phyloP scores from a whole-genome alignment of 2,329 filamentous ascomycete species.

The Aureobasidium sp. region DNA sequence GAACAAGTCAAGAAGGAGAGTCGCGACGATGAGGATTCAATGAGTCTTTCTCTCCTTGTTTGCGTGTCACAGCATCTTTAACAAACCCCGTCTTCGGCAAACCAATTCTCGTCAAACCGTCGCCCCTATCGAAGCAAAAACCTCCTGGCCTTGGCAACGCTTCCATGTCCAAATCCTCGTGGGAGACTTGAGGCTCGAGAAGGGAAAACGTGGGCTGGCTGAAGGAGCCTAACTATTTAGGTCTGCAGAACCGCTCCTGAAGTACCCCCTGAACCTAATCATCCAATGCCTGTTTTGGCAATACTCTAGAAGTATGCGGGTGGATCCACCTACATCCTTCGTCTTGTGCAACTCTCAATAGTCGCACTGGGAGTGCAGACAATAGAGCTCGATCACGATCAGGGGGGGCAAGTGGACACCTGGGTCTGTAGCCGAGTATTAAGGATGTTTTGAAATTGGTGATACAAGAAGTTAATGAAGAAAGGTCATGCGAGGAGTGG shows the following conservation, averaged over 20 bases:
- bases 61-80: background rate
- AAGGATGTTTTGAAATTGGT: background rate
- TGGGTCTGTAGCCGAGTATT: background rate
- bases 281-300: background rate
- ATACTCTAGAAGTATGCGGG: background rate
- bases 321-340: background rate
- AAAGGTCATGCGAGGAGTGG: background rate
- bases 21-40: background rate
- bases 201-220: background rate
- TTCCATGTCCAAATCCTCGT: background rate
- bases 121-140: background rate
- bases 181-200: background rate
- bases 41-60: background rate
- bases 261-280: slow-evolving; percentile 1
- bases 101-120: background rate
- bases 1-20: background rate
- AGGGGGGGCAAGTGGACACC: background rate
- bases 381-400: background rate
- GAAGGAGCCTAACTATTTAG: background rate
- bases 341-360: background rate
- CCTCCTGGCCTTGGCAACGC: slow-evolving; percentile 5
- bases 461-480: slow-evolving; percentile 8
- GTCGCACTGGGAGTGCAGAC: background rate
- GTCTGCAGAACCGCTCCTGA: background rate
- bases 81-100: background rate